phyloP scores from a whole-genome alignment of 176 grass and related monocot genomes.

The Lolium rigidum region DNA sequence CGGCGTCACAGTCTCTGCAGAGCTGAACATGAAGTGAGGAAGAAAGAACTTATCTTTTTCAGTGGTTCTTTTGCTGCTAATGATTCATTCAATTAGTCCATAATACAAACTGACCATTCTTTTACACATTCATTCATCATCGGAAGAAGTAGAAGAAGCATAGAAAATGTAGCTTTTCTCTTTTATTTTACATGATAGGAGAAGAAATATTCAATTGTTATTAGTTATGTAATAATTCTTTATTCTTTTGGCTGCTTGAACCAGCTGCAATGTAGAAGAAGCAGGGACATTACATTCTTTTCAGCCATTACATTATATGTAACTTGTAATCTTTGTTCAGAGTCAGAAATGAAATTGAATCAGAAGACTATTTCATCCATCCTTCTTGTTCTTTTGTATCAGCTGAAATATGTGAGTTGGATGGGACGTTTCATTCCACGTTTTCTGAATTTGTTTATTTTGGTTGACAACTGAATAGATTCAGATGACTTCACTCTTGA shows the following conservation, averaged over 20 bases:
- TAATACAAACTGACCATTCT: slow-evolving; percentile 31
- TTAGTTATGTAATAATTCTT: slow-evolving; percentile 26
- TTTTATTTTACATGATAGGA: slow-evolving; percentile 26
- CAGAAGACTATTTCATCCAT: neutral
- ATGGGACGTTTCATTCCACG: neutral
- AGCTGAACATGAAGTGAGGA: slow-evolving; percentile 6
- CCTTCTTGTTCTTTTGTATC: neutral
- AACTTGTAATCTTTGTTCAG: neutral
- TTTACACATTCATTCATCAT: slow-evolving; percentile 23
- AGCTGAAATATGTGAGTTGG: neutral
- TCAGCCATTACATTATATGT: slow-evolving; percentile 8
- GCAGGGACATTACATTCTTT: slow-evolving; percentile 15
- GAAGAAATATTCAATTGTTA: slow-evolving; percentile 24
- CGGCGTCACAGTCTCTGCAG: slow-evolving; percentile 10
- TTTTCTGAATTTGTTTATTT: neutral
- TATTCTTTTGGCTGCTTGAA: slow-evolving; percentile 23
- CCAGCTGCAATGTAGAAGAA: slow-evolving; percentile 1
- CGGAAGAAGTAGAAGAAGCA: neutral
- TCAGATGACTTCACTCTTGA: too few relatives aligned
- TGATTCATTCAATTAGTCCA: slow-evolving; percentile 24
- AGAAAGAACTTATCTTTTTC: slow-evolving; percentile 26
- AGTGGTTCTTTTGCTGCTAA: slow-evolving; percentile 30
- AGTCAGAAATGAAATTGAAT: neutral
- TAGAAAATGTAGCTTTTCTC: slow-evolving; percentile 16
- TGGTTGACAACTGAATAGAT: too few relatives aligned